Evolutionary conservation across 2,329 filamentous ascomycete species (phyloP), one percentile per base, ranked within the genome.

Genomic region (Alternaria tenuissima): DNA sequence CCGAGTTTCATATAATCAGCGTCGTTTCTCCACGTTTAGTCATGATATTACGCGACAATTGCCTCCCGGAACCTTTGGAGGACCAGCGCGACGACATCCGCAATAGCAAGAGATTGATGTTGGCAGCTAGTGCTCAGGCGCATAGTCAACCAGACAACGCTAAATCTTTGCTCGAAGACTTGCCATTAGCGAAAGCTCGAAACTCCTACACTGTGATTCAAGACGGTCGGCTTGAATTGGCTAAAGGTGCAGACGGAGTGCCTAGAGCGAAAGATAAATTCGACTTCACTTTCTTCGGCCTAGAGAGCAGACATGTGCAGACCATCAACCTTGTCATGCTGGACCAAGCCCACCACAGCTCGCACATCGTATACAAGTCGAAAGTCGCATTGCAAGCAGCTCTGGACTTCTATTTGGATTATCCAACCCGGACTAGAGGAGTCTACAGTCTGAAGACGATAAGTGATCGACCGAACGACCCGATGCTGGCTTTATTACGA

Each of bases 111-210:
- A 42, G 12, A 26, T 7, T 0, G 7, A 22, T 41, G n/a, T 42
- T n/a, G 7, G 9, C 34, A 20, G 24, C 24, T 4, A 3, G 7
- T n/a, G n/a, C n/a, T n/a, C 36, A 26, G n/a, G n/a, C 3, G 11
- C 28, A 56, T 1, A 6, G 3, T 4, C 12, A 58, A 16, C 24
- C 59, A 9, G 42, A 24, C 1, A 18, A 42, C 26, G 55, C 55
- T 16, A 59, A 11, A 20, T 66, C 64, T 6, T 32, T 61, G 5
- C 60, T 65, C 24, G 38, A 63, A 26, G 54, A 65, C 46, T 51
- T 68, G 5, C 63, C 63, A 12, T 14, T 64, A 9, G 44, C 34
- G 11, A 66, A 57, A 47, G 52, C 63, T 3, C 55, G 34, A 12
- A 56, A 61, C 34, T 65, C 60, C 3, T 65, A 65, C 38, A 56